phyloP scores from a whole-genome alignment of 1,139 yeast species.

The Lodderomyces orthopsilosis region DNA sequence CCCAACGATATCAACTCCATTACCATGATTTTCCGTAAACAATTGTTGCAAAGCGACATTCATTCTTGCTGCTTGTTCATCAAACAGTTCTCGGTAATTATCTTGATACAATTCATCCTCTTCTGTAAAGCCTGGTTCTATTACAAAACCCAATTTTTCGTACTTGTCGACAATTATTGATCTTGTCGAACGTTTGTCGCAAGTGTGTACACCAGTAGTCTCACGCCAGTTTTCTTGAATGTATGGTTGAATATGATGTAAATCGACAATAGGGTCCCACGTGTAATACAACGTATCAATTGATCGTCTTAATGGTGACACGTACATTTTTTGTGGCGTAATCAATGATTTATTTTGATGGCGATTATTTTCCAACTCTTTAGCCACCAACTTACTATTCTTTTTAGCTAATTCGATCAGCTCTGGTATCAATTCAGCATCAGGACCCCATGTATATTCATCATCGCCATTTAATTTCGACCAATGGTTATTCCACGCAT shows the following conservation, averaged over 20 bases:
- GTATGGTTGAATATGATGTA: constrained; percentile 25
- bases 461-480: constrained; percentile 44
- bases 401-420: constrained; percentile 41
- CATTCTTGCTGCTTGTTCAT: constrained; percentile 39
- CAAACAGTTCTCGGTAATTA: constrained; percentile 40
- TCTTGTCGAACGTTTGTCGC: constrained; percentile 42
- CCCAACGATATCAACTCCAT: constrained; percentile 23
- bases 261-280: constrained; percentile 30
- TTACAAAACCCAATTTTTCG: constrained; percentile 26
- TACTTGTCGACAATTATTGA: constrained; percentile 31
- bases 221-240: constrained; percentile 44
- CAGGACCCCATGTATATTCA: constrained; percentile 46
- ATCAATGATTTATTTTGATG: constrained; percentile 18
- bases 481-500: constrained; percentile 45
- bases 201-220: constrained; percentile 43
- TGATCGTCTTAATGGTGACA: constrained; percentile 39
- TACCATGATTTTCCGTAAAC: constrained; percentile 21
- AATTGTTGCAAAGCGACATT: constrained; percentile 36
- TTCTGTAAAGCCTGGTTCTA: constrained; percentile 41
- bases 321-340: constrained; percentile 31
- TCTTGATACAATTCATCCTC: constrained; percentile 38
- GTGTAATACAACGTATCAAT: constrained; percentile 36
- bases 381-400: constrained; percentile 24
- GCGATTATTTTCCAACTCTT: constrained; percentile 18
- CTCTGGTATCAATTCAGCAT: constrained; percentile 41